Evolutionary conservation across 495 filamentous ascomycete species (phyloP), one percentile per base, ranked within the genome.

Genomic region (Penicillium fimorum): DNA sequence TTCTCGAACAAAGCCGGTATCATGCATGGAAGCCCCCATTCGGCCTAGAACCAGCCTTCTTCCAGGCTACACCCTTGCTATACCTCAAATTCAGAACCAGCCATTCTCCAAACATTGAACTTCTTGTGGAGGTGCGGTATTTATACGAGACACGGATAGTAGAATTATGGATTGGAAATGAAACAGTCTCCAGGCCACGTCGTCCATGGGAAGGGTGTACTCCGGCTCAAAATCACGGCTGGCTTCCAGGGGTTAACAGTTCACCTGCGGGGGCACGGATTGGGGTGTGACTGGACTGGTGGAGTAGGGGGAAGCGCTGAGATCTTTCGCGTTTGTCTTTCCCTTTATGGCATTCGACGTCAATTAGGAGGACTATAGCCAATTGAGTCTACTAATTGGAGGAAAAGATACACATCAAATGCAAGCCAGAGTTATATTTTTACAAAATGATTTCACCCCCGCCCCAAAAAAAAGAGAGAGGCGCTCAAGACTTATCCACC

Each of bases 401-500:
- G 9, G 10, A 17, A 32, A 27, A 17, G 17, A 40, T 8, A 41
- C n/a, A 30, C 6, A 22, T 42, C 49, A 43, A 18, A 43, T 42
- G 38, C 25, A 18, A 22, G 11, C 17, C 2, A 9, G 27, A 24
- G 2, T 50, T 27, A 54, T 63, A 58, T 13, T 58, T 56, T 62
- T 27, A 53, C 24, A 33, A 25, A 48, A 45, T 33, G 11, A 33
- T 38, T 11, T 18, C 11, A 47, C n/a, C 13, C 22, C 22, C 22
- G 2, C n/a, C n/a, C 27, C 15, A 44, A 44, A 15, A 47, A 41
- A 32, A 18, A 24, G 2, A 29, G 42, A 33, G 45, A 10, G 17
- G 24, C 22, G 33, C 47, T 62, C 29, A 65, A 9, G 46, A 52
- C 41, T 81, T 82, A 57, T 73, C 73, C 41, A 86, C 84, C 64